A percentile compares a stretch with the other conserved stretches of the same genome.
These are phyloP conservation scores for Dothideomycetes sp. DNA, from an alignment of 2,329 filamentous ascomycete genomes.

Conservation along the genomic window DNA sequence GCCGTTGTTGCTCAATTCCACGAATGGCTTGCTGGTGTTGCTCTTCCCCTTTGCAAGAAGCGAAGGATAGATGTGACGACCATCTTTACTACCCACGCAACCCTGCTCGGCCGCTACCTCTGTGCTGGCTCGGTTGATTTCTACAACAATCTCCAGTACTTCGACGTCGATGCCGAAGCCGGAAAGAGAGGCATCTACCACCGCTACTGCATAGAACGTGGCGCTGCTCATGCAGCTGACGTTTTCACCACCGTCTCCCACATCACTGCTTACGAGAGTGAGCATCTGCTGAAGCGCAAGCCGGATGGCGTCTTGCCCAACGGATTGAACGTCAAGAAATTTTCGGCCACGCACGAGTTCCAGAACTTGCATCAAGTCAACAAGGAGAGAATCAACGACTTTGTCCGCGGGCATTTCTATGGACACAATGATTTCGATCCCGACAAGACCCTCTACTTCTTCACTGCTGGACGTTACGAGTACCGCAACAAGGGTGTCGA, in stretches of 20 bases:
- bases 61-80: slow-evolving; percentile 93
- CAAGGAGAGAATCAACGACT: slow-evolving; percentile 97
- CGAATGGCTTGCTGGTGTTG: slow-evolving; percentile 95
- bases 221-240: slow-evolving; percentile 81
- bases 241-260: slow-evolving; percentile 98
- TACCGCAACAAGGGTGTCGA: slow-evolving; percentile 98
- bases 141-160: slow-evolving; percentile 96
- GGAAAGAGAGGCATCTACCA: slow-evolving; percentile 98
- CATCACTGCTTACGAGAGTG: slow-evolving; percentile 96
- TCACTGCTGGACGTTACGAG: slow-evolving; percentile 94
- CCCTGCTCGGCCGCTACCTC: slow-evolving; percentile 86
- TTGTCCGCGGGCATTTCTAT: slow-evolving; percentile 96
- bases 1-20: slow-evolving; percentile 98
- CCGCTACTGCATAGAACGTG: slow-evolving; percentile 94
- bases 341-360: slow-evolving; percentile 96
- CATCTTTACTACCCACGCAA: slow-evolving; percentile 97
- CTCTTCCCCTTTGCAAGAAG: slow-evolving; percentile 83
- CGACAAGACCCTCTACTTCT: slow-evolving; percentile 95
- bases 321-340: slow-evolving; percentile 95
- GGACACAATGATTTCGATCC: slow-evolving; percentile 96
- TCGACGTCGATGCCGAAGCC: slow-evolving; percentile 92
- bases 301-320: slow-evolving; percentile 95
- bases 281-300: slow-evolving; percentile 89
- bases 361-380: slow-evolving; percentile 94
- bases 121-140: slow-evolving; percentile 97